These are phyloP conservation scores for Buxus sempervirens DNA, from an alignment of 164 flowering plant genomes.

Conservation along the genomic window DNA sequence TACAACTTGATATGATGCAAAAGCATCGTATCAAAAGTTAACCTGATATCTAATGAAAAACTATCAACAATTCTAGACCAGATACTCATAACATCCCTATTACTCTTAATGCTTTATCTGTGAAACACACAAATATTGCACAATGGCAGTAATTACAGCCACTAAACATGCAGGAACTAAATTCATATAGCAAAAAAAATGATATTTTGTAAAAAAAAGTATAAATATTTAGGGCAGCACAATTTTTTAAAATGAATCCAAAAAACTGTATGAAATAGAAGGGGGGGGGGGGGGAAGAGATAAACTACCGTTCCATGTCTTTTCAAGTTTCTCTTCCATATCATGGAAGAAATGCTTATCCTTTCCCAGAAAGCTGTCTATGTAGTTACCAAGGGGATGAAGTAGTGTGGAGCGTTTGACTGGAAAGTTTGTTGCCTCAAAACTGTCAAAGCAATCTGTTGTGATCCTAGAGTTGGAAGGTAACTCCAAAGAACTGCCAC, in stretches of 20 bases:
- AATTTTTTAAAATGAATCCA: neutral
- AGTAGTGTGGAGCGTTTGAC: conserved; percentile 20
- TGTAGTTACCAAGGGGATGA: conserved; percentile 14
- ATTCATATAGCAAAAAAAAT: neutral
- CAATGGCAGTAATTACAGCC: neutral
- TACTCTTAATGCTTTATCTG: neutral
- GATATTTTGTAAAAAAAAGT: neutral
- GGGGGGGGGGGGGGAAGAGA: neutral
- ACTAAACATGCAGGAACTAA: too few relatives aligned
- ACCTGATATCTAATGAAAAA: neutral
- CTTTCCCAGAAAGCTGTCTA: conserved; percentile 17
- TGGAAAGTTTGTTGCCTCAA: conserved; percentile 17
- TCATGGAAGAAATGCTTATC: conserved; percentile 18
- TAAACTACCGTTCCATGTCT: conserved; percentile 41
- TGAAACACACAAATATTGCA: neutral
- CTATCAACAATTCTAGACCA: neutral
- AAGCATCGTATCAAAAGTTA: neutral
- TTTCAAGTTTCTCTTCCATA: conserved; percentile 17
- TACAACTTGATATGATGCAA: neutral
- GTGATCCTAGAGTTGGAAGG: conserved; percentile 21
- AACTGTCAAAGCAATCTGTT: conserved; percentile 15
- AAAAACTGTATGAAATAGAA: neutral
- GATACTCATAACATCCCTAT: neutral
- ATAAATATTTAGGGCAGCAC: neutral
- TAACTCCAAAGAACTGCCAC: conserved; percentile 21